Evolutionary conservation across 1,284 basidiomycete species (phyloP), one percentile per base, ranked within the genome.

Genomic region (Farysia itapuensis): DNA sequence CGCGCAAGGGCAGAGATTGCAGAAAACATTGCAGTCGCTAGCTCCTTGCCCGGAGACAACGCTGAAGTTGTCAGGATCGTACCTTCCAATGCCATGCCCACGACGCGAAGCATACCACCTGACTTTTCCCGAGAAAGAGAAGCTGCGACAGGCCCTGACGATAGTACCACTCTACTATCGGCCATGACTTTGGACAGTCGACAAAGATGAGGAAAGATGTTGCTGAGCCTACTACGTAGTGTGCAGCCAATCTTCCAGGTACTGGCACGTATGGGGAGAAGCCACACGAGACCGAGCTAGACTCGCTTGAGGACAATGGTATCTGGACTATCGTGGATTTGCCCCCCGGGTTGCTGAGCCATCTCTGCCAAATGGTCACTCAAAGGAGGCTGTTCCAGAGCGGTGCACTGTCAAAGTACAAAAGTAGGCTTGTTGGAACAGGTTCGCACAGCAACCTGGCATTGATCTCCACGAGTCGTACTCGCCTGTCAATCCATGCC

Each of bases 391-490:
- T 52, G 12, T 70, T 80, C 19, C 64, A 63, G 2, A 20, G 70
- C 4, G 77, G 79, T 0, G 39, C 70, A 0, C 39, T 79, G 2
- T 29, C 52, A 11, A 46, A 57, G 11, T 67, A 70, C 45, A 82
- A 82, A 37, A 81, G 78, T 0, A 39, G 72, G 0, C 69, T 81
- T 0, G 78, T 81, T 0, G 81, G 79, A 0, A 72, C 78, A 31
- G 81, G 81, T 2, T 79, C 67, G 64, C 65, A 0, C 82, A 83
- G 56, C 46, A 68, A 0, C 65, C 67, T 2, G 78, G 80, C 0
- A 34, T 80, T 1, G 78, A 83, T 47, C 82, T 79, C 49, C 72
- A 77, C 16, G 68, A 81, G 23, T 81, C 78, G 0, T 81, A 72
- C 39, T 65, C 79, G 1, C 81, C 80, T 0, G 74, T 81, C 12